Base-by-base conservation (phyloP, 2,329 filamentous ascomycete species). In the Penicillium italicum region DNA sequence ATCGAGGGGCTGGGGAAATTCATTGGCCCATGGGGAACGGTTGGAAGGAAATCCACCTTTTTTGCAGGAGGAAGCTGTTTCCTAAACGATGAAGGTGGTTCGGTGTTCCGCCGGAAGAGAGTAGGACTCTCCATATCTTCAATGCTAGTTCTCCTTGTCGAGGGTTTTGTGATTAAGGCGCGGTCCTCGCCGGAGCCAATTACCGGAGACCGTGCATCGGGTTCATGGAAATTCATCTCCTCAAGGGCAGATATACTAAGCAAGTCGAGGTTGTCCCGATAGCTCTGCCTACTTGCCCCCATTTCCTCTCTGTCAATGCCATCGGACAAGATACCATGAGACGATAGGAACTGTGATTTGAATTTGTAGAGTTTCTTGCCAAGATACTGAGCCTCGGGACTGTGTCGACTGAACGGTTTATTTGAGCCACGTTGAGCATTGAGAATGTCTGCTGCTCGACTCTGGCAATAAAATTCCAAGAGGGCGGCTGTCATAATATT, bases 391-490 rank as follows among this genome's bases (percentile, higher is more conserved):
- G 70, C 73, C 57, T 78, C 76, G 4, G 75, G 72, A 8, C 73
- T 77, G 8, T 76, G 67, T 9, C 72, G 73, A 26, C 71, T 74
- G 63, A 71, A 77, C 18, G 57, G 63, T 48, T 63, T 64, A 22
- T 62, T 62, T 14, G 68, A 72, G 33, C 73, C 71, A 28, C 66
- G 56, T 33, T 74, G 69, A 10, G 68, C 66, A 64, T 78, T 79
- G 36, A 79, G 67, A 45, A 77, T 69, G 41, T 78, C 76, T 22
- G 72, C 71, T n/a, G 76, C 76, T 51, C 73, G 71, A 34, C 64
- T 75, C 14, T 73, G 62, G 46, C 74, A 77, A 57, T 75, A 78
- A 53, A 77, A 77, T 53, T 78, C 76, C 5, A 79, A 66, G 14
- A 79, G 62, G 1, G 76, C 74, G 14, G 74, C 67, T 16, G 76